These are phyloP conservation scores for Cenchrus purpureus DNA, from an alignment of 176 grass and related monocot species.

Conservation along the genomic window DNA sequence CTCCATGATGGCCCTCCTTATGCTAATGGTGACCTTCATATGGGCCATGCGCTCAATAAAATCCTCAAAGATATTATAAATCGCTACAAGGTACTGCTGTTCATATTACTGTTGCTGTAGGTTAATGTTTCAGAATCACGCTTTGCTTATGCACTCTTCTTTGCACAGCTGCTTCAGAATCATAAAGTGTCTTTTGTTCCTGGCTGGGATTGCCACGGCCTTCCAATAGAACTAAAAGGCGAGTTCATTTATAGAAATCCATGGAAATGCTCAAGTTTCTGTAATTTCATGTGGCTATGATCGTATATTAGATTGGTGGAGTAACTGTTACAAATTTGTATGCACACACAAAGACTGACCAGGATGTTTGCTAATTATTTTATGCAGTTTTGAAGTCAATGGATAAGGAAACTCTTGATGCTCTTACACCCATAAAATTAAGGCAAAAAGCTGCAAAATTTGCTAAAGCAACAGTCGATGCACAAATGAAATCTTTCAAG, in stretches of 20 bases:
- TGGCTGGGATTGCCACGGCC: constrained; percentile 98
- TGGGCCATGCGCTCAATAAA: constrained; percentile 96
- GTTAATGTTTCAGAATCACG: constrained; percentile 22
- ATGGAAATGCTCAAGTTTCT: not conserved
- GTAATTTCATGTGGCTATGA: constrained; percentile 1
- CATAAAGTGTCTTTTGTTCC: constrained; percentile 90
- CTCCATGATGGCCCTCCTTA: constrained; percentile 97
- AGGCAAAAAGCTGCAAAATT: constrained; percentile 98
- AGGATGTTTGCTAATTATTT: constrained; percentile 43
- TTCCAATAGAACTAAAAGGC: constrained; percentile 99
- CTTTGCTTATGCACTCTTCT: constrained; percentile 33
- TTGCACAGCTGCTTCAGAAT: constrained; percentile 85
- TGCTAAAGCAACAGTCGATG: constrained; percentile 86
- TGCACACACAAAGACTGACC: not conserved
- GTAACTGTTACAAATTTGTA: not conserved
- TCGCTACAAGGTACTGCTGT: constrained; percentile 83
- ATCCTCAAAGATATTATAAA: constrained; percentile 99
- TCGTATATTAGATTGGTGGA: not conserved
- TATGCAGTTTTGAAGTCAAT: constrained; percentile 88
- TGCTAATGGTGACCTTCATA: constrained; percentile 96
- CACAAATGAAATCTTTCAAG: constrained; percentile 99
- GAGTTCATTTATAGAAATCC: constrained; percentile 45
- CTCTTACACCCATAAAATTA: constrained; percentile 85
- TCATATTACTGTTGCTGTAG: constrained; percentile 26
- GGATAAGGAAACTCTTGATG: constrained; percentile 80